Percentiles rank a stretch among this genome's conserved stretches.
phyloP scores from a whole-genome alignment of 257 asterid genomes.

The Solanum rostratum region DNA sequence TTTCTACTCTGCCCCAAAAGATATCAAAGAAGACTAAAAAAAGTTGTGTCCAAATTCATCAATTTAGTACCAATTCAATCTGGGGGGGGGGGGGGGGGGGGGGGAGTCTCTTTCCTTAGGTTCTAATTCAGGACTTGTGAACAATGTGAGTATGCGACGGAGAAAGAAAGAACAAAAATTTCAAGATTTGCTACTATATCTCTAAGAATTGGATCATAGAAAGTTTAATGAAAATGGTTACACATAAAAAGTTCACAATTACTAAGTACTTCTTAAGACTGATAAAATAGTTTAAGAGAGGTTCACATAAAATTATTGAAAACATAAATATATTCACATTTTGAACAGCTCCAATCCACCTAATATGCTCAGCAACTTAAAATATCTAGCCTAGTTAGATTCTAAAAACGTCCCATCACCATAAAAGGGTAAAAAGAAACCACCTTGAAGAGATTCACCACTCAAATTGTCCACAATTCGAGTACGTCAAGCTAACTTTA shows the following conservation, averaged over 20 bases:
- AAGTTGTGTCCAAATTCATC: not conserved
- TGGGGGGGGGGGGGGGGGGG: too few species aligned
- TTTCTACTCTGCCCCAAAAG: not conserved
- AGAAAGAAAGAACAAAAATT: not conserved
- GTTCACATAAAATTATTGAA: not conserved
- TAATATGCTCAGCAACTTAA: not conserved
- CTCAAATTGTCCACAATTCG: not conserved
- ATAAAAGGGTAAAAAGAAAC: not conserved
- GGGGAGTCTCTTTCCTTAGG: not conserved
- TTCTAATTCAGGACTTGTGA: not conserved
- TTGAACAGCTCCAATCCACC: not conserved
- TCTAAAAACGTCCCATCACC: not conserved
- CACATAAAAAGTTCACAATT: not conserved
- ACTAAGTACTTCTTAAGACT: not conserved
- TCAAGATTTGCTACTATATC: not conserved
- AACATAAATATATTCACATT: not conserved
- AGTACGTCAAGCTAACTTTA: not conserved
- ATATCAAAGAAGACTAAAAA: not conserved
- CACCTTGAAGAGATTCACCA: conserved; percentile 10
- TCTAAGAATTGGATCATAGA: not conserved
- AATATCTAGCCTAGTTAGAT: not conserved
- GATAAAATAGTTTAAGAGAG: not conserved
- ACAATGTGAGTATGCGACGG: not conserved
- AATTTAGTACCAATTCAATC: not conserved
- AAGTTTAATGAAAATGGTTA: not conserved